These are phyloP conservation scores for Colletotrichum chlorophyti DNA, from an alignment of 2,329 filamentous ascomycete genomes.

Conservation along the genomic window DNA sequence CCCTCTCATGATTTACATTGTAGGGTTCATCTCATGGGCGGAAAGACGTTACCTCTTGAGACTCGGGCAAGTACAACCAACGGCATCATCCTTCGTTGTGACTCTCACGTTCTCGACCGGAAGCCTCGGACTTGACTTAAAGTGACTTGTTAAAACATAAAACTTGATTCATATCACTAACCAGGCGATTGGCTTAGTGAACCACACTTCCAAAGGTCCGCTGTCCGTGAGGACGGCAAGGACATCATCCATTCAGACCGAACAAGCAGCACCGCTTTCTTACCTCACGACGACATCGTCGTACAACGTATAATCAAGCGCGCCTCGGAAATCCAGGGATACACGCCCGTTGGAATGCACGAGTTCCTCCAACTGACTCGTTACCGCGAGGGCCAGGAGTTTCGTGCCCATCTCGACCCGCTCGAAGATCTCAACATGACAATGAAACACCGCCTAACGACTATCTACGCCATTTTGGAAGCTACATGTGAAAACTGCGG, in stretches of 20 bases:
- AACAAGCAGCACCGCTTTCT: conserved; percentile 8
- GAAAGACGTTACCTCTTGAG: neutral
- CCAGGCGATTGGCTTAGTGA: too few relatives aligned
- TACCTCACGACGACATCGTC: neutral
- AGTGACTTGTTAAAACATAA: too few relatives aligned
- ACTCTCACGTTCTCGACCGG: too few relatives aligned
- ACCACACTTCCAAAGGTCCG: neutral
- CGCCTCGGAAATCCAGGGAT: conserved; percentile 9
- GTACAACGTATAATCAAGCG: neutral
- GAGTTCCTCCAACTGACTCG: conserved; percentile 6
- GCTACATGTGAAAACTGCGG: conserved; percentile 1
- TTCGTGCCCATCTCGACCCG: conserved; percentile 5
- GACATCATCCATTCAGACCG: neutral
- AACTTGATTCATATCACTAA: too few relatives aligned
- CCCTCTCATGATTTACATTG: conserved; percentile 7
- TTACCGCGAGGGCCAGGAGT: neutral
- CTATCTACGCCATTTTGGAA: conserved; percentile 3
- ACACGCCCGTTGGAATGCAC: neutral
- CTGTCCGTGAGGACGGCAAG: neutral
- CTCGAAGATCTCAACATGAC: neutral
- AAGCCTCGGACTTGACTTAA: too few relatives aligned
- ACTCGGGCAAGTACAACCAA: neutral
- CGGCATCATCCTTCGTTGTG: neutral
- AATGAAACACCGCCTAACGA: neutral
- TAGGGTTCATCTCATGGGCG: conserved; percentile 7